Evolutionary conservation across 257 asterid species (phyloP), one percentile per base, ranked within the genome.

Genomic region (Ehretia macrophylla): DNA sequence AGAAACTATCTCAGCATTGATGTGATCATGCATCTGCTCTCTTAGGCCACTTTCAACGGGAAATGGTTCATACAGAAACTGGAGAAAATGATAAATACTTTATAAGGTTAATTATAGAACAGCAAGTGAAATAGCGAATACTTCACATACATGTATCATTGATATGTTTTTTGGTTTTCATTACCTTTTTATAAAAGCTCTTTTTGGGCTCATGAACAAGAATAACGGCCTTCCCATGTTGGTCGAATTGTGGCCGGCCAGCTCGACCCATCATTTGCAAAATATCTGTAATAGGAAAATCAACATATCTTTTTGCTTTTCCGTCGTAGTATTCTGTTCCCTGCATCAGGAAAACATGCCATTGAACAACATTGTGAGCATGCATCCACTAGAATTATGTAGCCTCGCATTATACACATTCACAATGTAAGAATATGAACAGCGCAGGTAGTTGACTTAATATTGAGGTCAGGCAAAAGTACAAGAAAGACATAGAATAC

Each of bases 241-340:
- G 99, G 72, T 92, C 99, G 59, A 63, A 92, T 72, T 92, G 99
- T 70, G 99, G 99, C 58, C 99, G 86, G 37, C 99, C 99, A 56
- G 99, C 99, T 79, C 99, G 83, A 60, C 99, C 99, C 99, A 92
- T 92, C 99, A 92, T 92, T 78, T 92, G 99, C 62, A 92, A 65
- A 60, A 92, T 88, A 81, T 92, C 99, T 10, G 99, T 92, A 58
- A 92, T 88, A 32, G 99, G 99, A 70, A 88, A 88, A 81, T 92
- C 99, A 56, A 92, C 89, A 63, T 92, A 92, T 74, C 99, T 77
- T 80, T 92, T 88, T 55, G 97, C 54, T 70, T 88, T 92, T 65
- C 82, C 99, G 77, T 92, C 99, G 77, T 79, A 92, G 70, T 61
- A 92, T 72, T 92, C 99, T 48, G 99, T 92, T 58, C 99, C 99